These are phyloP conservation scores for Amanita jacksonii DNA, from an alignment of 768 basidiomycete species.

Conservation along the genomic window DNA sequence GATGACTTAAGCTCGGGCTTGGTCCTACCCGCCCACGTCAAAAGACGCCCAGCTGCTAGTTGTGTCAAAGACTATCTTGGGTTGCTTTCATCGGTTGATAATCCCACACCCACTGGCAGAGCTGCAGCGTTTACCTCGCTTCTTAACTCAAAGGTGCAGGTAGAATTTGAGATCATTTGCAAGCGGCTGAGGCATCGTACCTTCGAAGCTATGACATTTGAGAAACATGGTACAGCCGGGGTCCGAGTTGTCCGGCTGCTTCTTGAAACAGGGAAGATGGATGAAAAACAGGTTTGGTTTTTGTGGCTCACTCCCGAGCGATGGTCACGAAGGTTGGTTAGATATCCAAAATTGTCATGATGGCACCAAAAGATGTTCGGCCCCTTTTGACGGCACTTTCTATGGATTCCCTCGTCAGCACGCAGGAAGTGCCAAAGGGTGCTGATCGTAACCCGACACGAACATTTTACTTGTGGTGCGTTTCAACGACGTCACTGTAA, in stretches of 20 bases:
- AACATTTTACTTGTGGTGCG: slow-evolving; percentile 87
- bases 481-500: slow-evolving; percentile 4
- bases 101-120: slow-evolving; percentile 64
- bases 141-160: slow-evolving; percentile 59
- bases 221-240: slow-evolving; percentile 76
- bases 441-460: slow-evolving; percentile 83
- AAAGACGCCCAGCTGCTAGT: slow-evolving; percentile 46
- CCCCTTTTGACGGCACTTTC: slow-evolving; percentile 72
- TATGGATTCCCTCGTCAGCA: slow-evolving; percentile 74
- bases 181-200: slow-evolving; percentile 58
- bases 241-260: slow-evolving; percentile 76
- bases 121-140: slow-evolving; percentile 66
- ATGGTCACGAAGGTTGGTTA: slow-evolving; percentile 21
- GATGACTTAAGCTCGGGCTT: slow-evolving; percentile 56
- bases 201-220: slow-evolving; percentile 69
- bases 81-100: slow-evolving; percentile 72
- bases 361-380: slow-evolving; percentile 81
- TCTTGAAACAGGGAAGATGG: slow-evolving; percentile 80
- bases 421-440: slow-evolving; percentile 88
- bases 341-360: slow-evolving; percentile 92
- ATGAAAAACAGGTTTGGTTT: slow-evolving; percentile 77
- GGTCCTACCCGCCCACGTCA: slow-evolving; percentile 29
- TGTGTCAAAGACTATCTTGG: slow-evolving; percentile 76
- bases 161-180: slow-evolving; percentile 71
- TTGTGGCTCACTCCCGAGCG: not conserved